These are phyloP conservation scores for Venturia effusa DNA, from an alignment of 2,329 filamentous ascomycete genomes.

Conservation along the genomic window DNA sequence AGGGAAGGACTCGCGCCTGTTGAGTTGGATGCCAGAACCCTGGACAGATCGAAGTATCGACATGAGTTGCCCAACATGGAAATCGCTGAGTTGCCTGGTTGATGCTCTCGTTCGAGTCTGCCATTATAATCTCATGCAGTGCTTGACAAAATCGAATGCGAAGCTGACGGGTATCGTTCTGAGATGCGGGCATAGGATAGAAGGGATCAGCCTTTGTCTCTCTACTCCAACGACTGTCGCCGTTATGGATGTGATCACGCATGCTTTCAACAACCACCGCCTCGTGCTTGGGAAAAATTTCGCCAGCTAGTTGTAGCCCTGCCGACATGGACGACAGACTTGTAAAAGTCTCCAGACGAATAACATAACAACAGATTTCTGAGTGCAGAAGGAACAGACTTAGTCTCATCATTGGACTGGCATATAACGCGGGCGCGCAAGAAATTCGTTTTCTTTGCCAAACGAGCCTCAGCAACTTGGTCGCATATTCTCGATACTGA, in stretches of 20 bases:
- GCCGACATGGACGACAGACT: too few relatives aligned
- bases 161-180: too few relatives aligned
- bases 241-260: neutral
- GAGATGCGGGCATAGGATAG: too few relatives aligned
- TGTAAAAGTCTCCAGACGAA: too few relatives aligned
- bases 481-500: too few relatives aligned
- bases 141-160: too few relatives aligned
- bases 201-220: neutral
- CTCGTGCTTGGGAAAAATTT: neutral
- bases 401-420: too few relatives aligned
- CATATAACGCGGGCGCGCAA: too few relatives aligned
- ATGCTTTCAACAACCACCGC: neutral
- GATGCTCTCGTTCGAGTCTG: neutral
- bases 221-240: neutral
- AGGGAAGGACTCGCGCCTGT: neutral
- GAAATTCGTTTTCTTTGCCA: too few relatives aligned
- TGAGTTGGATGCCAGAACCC: neutral
- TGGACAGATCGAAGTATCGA: neutral
- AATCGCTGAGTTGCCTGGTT: neutral
- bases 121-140: neutral
- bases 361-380: too few relatives aligned
- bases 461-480: too few relatives aligned
- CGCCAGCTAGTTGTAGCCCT: neutral
- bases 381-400: too few relatives aligned
- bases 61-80: constrained; percentile 1